These are phyloP conservation scores for Annona squamosa DNA, from an alignment of 164 flowering plant species.

Conservation along the genomic window DNA sequence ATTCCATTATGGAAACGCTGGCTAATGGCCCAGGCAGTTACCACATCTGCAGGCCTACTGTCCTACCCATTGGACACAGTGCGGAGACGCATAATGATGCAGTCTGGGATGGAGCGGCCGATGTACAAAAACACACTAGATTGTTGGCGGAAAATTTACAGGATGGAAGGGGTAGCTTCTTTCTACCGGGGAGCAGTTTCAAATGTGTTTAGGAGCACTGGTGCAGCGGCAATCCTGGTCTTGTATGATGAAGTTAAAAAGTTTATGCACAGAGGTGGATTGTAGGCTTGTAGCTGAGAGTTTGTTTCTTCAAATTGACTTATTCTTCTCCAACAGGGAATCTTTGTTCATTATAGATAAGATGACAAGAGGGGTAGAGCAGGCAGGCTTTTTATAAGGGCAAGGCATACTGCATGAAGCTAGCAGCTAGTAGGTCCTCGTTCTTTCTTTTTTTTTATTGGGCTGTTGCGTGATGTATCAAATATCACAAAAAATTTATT, in stretches of 20 bases:
- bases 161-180: conserved; percentile 57
- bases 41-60: conserved; percentile 82
- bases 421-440: too few species aligned
- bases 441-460: too few species aligned
- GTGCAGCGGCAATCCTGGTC: conserved; percentile 91
- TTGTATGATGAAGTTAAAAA: conserved; percentile 86
- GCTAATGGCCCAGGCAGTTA: conserved; percentile 85
- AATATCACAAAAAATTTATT: too few species aligned
- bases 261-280: conserved; percentile 61
- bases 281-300: conserved; percentile 32
- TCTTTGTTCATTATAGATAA: not conserved
- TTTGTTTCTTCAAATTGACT: not conserved
- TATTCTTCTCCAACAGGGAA: not conserved
- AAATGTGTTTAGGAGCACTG: conserved; percentile 88
- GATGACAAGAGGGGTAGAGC: not conserved
- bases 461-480: too few species aligned
- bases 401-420: too few species aligned
- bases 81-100: conserved; percentile 97
- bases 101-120: conserved; percentile 67
- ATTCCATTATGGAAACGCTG: conserved; percentile 80
- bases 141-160: conserved; percentile 88
- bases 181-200: conserved; percentile 92
- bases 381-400: too few species aligned
- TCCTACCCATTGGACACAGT: conserved; percentile 96
- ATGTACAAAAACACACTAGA: conserved; percentile 69